A percentile compares a stretch with the other conserved stretches of the same genome.
phyloP scores from a whole-genome alignment of 306 rosid genomes.

The Lotus japonicus region DNA sequence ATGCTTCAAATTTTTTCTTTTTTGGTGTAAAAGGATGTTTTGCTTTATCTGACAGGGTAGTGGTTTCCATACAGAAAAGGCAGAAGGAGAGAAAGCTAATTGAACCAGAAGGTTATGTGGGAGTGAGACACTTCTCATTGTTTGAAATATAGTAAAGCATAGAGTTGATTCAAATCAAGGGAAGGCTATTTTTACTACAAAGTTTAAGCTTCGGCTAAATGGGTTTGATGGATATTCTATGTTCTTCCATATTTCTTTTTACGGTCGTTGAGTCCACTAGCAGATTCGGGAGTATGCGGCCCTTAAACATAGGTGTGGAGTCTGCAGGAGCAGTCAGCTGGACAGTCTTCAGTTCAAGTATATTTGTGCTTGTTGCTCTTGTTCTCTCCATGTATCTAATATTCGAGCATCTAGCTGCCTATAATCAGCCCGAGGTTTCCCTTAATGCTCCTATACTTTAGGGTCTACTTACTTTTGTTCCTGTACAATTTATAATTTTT shows the following conservation, averaged over 20 bases:
- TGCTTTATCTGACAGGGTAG: constrained; percentile 5
- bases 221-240: constrained; percentile 58
- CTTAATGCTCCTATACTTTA: background rate
- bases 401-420: constrained; percentile 84
- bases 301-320: constrained; percentile 38
- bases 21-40: background rate
- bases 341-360: constrained; percentile 77
- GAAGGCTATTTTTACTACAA: background rate
- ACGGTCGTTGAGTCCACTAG: constrained; percentile 57
- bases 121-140: constrained; percentile 13
- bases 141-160: background rate
- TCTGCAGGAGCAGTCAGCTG: constrained; percentile 54
- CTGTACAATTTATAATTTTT: constrained; percentile 5
- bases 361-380: constrained; percentile 75
- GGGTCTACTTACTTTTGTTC: background rate
- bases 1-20: constrained; percentile 14
- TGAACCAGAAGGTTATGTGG: background rate
- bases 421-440: constrained; percentile 88
- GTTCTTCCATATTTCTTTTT: constrained; percentile 43
- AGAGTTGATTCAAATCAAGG: background rate
- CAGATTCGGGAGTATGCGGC: constrained; percentile 59
- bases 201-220: constrained; percentile 29
- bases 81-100: constrained; percentile 10
- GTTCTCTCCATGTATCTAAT: constrained; percentile 83
- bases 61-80: constrained; percentile 17